A percentile compares a stretch with the other conserved stretches of the same genome.
Evolutionary conservation across 2,329 filamentous ascomycete species (phyloP).

Genomic region (Tolypocladium nubicola): DNA sequence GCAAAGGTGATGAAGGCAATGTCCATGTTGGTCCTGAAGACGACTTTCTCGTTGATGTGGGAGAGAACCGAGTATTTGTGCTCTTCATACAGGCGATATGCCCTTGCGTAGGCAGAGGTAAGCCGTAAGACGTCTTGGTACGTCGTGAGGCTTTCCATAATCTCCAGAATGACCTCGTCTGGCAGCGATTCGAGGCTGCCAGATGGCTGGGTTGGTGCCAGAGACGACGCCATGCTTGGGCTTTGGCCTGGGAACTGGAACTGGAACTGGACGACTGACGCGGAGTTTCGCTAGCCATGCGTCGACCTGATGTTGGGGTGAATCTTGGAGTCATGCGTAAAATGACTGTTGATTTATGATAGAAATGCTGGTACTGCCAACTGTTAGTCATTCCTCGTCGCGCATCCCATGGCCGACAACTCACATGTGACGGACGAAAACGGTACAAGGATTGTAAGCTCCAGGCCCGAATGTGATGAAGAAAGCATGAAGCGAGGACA

Average conservation of each 20-base stretch:
- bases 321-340: too few species aligned
- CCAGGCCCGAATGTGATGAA: neutral
- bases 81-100: neutral
- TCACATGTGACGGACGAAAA: neutral
- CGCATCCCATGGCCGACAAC: neutral
- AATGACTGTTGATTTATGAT: neutral
- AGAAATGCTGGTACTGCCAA: neutral
- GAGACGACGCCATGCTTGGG: neutral
- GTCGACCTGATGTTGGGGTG: neutral
- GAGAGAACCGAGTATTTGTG: neutral
- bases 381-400: neutral
- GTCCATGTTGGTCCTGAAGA: neutral
- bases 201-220: neutral
- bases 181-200: neutral
- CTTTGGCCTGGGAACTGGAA: neutral
- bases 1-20: neutral
- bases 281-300: neutral
- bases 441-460: neutral
- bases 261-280: too few species aligned
- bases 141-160: neutral
- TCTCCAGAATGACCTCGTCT: neutral
- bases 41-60: neutral
- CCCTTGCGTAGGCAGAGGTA: neutral
- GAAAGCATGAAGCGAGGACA: neutral
- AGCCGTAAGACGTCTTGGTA: neutral